Conservation (phyloP, 257 asterid genomes). For the Vinca minor region DNA sequence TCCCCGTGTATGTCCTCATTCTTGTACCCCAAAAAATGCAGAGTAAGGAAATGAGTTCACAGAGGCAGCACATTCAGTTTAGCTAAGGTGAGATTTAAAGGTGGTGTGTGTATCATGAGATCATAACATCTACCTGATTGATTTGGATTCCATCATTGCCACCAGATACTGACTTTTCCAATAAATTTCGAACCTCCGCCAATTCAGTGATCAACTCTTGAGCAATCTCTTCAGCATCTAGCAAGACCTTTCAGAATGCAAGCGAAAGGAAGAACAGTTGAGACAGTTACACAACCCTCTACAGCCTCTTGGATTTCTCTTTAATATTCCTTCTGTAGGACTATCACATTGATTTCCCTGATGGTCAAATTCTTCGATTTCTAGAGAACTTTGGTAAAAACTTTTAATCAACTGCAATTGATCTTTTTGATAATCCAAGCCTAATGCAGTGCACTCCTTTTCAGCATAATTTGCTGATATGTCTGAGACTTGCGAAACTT, state of each 20-base stretch:
- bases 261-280: constrained; percentile 74
- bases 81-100: neutral
- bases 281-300: constrained; percentile 79
- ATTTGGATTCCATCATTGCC: constrained; percentile 22
- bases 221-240: constrained; percentile 65
- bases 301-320: constrained; percentile 66
- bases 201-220: constrained; percentile 53
- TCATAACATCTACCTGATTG: constrained; percentile 32
- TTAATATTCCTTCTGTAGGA: constrained; percentile 53
- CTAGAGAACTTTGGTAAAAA: constrained; percentile 18
- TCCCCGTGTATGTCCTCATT: no score
- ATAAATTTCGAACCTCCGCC: constrained; percentile 40
- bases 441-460: neutral
- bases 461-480: constrained; percentile 2
- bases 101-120: neutral
- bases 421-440: constrained; percentile 2
- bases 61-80: no score
- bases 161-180: constrained; percentile 34
- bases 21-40: no score
- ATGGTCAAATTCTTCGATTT: constrained; percentile 12
- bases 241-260: constrained; percentile 79
- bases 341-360: constrained; percentile 14
- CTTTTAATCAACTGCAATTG: neutral
- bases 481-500: constrained; percentile 1
- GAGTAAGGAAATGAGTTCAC: no score